Evolutionary conservation across 495 filamentous ascomycete genomes (phyloP).

Genomic region (Cetradonia linearis): DNA sequence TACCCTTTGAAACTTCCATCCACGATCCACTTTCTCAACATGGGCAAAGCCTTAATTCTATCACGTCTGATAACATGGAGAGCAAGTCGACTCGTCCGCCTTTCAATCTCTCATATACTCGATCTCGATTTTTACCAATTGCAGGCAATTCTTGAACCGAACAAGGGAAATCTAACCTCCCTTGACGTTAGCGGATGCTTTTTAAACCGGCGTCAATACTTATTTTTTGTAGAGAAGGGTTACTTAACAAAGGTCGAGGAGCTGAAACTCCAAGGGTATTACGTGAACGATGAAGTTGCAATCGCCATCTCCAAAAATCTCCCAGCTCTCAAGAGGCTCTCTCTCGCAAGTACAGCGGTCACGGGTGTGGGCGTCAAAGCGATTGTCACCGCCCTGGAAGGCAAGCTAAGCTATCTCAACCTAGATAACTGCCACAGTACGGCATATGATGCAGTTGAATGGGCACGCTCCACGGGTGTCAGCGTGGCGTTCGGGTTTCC

Average conservation of each 20-base stretch:
- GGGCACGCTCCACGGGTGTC: conserved; percentile 26
- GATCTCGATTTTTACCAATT: background rate
- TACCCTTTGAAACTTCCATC: conserved; percentile 4
- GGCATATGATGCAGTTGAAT: conserved; percentile 27
- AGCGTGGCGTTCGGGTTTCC: conserved; percentile 19
- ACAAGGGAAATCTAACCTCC: conserved; percentile 9
- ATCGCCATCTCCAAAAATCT: conserved; percentile 2
- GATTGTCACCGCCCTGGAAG: conserved; percentile 15
- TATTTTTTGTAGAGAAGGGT: background rate
- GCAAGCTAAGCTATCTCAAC: conserved; percentile 21
- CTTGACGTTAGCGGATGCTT: background rate
- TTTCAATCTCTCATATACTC: background rate
- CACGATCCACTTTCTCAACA: background rate
- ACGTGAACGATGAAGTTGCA: conserved; percentile 14
- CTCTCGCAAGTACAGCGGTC: conserved; percentile 22
- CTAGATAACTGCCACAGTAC: conserved; percentile 25
- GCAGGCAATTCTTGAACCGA: background rate
- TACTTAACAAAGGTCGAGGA: conserved; percentile 16
- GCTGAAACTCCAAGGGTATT: conserved; percentile 9
- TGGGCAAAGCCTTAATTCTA: background rate
- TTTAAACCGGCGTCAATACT: background rate
- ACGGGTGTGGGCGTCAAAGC: conserved; percentile 29
- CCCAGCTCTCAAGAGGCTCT: conserved; percentile 15
- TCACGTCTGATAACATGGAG: background rate
- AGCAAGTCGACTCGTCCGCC: background rate